These are phyloP conservation scores for Aphanomyces invadans DNA, from an alignment of 352 stramenopile species.

Conservation along the genomic window DNA sequence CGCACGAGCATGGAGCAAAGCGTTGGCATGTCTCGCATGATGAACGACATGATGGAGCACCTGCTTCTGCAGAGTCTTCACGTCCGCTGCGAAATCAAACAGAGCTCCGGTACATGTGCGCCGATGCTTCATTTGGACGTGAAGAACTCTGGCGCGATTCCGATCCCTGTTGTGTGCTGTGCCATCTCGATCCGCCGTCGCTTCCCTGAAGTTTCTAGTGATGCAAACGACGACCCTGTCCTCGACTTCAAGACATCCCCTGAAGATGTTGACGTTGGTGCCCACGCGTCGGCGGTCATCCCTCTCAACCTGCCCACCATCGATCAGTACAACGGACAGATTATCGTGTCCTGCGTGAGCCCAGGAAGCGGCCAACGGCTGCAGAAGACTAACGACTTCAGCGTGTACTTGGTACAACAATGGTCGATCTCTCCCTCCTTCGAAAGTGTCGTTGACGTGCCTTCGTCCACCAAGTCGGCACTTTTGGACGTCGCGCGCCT, in stretches of 20 bases:
- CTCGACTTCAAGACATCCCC: not conserved
- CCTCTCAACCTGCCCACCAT: constrained; percentile 3
- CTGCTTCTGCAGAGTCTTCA: constrained; percentile 16
- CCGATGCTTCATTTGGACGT: not conserved
- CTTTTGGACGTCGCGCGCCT: not conserved
- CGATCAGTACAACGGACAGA: constrained; percentile 18
- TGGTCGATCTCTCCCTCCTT: not conserved
- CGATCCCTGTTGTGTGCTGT: constrained; percentile 7
- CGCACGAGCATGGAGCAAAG: constrained; percentile 22
- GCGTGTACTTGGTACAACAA: constrained; percentile 19
- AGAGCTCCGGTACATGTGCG: not conserved
- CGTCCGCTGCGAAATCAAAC: not conserved
- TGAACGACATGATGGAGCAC: constrained; percentile 24
- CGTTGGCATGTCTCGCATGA: constrained; percentile 19
- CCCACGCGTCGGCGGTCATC: not conserved
- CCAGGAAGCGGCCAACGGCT: constrained; percentile 15
- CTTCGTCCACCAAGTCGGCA: not conserved
- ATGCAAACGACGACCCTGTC: not conserved
- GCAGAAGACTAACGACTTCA: constrained; percentile 14
- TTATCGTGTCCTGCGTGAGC: constrained; percentile 16
- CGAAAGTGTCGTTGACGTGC: not conserved
- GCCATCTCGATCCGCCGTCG: not conserved
- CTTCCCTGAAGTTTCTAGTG: not conserved
- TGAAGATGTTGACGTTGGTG: constrained; percentile 3
- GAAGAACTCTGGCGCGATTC: constrained; percentile 9